phyloP scores from a whole-genome alignment of 805 yeast genomes.

The Komagataella populi region DNA sequence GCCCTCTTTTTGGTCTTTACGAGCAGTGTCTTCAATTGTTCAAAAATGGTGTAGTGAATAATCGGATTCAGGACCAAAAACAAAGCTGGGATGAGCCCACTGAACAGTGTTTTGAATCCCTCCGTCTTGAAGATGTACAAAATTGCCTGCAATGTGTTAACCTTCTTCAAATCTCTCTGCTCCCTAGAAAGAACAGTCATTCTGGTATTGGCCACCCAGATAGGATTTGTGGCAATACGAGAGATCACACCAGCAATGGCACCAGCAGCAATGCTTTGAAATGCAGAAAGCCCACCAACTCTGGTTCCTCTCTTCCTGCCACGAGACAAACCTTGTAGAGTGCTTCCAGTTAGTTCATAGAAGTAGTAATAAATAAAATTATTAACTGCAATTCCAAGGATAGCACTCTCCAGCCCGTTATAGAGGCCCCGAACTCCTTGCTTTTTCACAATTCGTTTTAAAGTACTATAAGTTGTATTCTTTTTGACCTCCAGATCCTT shows the following conservation, averaged over 20 bases:
- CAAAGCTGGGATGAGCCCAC: conserved; percentile 82
- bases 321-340: conserved; percentile 3
- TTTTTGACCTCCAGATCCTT: conserved; percentile 1
- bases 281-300: conserved; percentile 32
- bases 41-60: conserved; percentile 84
- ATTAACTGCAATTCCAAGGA: conserved; percentile 74
- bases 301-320: conserved; percentile 3
- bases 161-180: conserved; percentile 18
- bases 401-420: conserved; percentile 78
- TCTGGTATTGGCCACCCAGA: conserved; percentile 92
- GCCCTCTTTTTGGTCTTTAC: conserved; percentile 35
- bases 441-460: conserved; percentile 32
- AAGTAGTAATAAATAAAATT: conserved; percentile 86
- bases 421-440: conserved; percentile 64
- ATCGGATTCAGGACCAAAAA: conserved; percentile 80
- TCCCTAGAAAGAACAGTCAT: conserved; percentile 44
- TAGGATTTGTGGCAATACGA: conserved; percentile 71
- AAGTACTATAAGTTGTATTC: conserved; percentile 9
- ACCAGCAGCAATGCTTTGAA: conserved; percentile 65
- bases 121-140: conserved; percentile 52
- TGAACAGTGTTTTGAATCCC: conserved; percentile 61
- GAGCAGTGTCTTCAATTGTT: conserved; percentile 63
- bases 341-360: conserved; percentile 49
- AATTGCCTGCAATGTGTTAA: conserved; percentile 40
- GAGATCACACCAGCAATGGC: conserved; percentile 83